Conservation (phyloP, 208 protist genomes). For the Acanthamoeba triangularis region DNA sequence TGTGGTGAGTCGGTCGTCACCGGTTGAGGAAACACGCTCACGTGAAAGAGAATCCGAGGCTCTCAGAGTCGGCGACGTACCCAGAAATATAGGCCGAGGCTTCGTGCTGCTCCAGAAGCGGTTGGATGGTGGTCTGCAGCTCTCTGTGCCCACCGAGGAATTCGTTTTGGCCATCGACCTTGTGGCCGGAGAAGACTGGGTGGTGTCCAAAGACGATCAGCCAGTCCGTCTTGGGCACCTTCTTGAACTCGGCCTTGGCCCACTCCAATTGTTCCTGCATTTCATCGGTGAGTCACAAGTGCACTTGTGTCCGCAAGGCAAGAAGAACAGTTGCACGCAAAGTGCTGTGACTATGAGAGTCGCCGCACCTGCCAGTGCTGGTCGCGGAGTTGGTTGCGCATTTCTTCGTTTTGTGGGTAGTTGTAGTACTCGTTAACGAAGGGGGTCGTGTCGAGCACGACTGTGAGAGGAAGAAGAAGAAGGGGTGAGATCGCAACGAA, state of each 20-base stretch:
- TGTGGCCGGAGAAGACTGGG: conserved; percentile 81
- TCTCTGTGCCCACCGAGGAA: conserved; percentile 80
- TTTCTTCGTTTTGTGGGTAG: conserved; percentile 18
- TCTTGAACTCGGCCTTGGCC: conserved; percentile 82
- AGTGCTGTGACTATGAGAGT: neutral
- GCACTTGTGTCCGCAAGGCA: neutral
- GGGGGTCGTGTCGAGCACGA: conserved; percentile 35
- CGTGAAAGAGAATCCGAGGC: neutral
- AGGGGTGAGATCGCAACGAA: neutral
- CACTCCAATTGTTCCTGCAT: neutral
- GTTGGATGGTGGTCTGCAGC: conserved; percentile 83
- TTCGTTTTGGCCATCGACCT: conserved; percentile 75
- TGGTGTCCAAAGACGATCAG: conserved; percentile 90
- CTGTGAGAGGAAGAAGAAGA: neutral
- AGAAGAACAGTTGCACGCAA: no score
- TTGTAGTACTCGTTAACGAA: conserved; percentile 60
- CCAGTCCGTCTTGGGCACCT: conserved; percentile 50
- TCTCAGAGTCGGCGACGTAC: neutral
- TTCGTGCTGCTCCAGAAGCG: conserved; percentile 81
- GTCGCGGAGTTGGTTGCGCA: conserved; percentile 28
- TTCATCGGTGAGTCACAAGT: neutral
- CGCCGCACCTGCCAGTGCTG: conserved; percentile 82
- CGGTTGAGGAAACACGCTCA: neutral
- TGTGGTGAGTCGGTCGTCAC: no score
- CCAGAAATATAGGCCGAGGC: conserved; percentile 86